Evolutionary conservation across 192 early-diverging fungal species (phyloP), one percentile per base, ranked within the genome.

Genomic region (Entomortierella lignicola): DNA sequence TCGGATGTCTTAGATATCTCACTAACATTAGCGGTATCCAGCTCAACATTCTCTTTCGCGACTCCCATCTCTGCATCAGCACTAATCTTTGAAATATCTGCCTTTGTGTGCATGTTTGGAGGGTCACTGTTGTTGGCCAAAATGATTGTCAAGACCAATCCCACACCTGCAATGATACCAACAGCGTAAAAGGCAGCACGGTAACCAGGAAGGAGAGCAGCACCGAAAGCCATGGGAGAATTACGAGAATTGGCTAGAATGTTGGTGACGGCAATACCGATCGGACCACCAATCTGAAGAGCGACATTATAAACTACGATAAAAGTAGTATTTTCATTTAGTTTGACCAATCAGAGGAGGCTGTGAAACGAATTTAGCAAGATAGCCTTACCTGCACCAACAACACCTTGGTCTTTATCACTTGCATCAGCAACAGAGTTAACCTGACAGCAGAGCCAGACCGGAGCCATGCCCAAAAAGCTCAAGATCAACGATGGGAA

Each of bases 221-320:
- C 55, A 1, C 57, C 69, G 12, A 41, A 39, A 21, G 50, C 69
- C 1, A 39, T 51, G 10, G 68, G 21, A 7, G 37, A 13, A 51
- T 72, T 81, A n/a, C 42, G 54, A 18, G 59, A 61, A 47, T 71
- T 60, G 41, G 69, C 60, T 15, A 67, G 60, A 17, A 66, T 66
- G 7, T 56, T 72, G 20, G 60, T 47, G 54, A 81, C 48, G 18
- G 69, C 69, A 17, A 71, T 53, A 43, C 69, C 70, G 15, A 81
- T 51, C 7, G 69, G 64, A n/a, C 63, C 60, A 55, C 79, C 79
- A 5, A 81, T 1, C 31, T 72, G 79, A n/a, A 71, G 60, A 23
- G 63, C 17, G 18, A 63, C 55, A 48, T 53, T 73, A 34, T 69
- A 72, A 0, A 69, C 47, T 61, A 29, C 11, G 26, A 61, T 18